These are phyloP conservation scores for Cyberlindnera mycetangii DNA, from an alignment of 805 yeast species.

Conservation along the genomic window DNA sequence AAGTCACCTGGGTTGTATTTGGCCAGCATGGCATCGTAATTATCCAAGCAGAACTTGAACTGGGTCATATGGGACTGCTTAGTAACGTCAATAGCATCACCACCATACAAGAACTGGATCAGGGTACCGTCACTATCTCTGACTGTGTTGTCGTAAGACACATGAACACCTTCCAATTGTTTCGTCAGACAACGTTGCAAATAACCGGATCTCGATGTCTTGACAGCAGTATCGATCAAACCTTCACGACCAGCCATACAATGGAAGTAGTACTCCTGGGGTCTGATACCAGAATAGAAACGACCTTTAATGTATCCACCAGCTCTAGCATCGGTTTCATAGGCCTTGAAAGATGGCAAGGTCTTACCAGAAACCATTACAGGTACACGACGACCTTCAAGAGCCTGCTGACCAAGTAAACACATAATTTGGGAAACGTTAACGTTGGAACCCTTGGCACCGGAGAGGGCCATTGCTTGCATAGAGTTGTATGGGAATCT, in stretches of 20 bases:
- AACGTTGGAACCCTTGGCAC: constrained; percentile 98
- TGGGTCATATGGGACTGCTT: constrained; percentile 93
- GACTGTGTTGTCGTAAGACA: constrained; percentile 90
- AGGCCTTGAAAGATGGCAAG: constrained; percentile 93
- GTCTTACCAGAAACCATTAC: constrained; percentile 99
- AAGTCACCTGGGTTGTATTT: constrained; percentile 83
- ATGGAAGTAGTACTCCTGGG: constrained; percentile 99
- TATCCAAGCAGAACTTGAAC: constrained; percentile 89
- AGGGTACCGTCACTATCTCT: constrained; percentile 94
- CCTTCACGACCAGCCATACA: constrained; percentile 99
- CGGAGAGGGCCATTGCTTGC: constrained; percentile 99
- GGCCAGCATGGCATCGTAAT: constrained; percentile 79
- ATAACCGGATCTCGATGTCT: constrained; percentile 97
- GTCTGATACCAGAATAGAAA: constrained; percentile 95
- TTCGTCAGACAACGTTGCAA: constrained; percentile 97
- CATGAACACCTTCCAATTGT: constrained; percentile 95
- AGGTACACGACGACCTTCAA: constrained; percentile 99
- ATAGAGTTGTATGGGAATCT: constrained; percentile 92
- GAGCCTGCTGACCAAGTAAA: constrained; percentile 96
- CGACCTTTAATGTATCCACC: constrained; percentile 98
- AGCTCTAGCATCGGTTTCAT: constrained; percentile 95
- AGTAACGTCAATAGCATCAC: constrained; percentile 92
- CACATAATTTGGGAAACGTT: constrained; percentile 99
- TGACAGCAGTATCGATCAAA: constrained; percentile 98
- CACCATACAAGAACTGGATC: constrained; percentile 95